A percentile compares a stretch with the other conserved stretches of the same genome.
Conservation (phyloP, 2,329 filamentous ascomycete species). For the Aspergillus chevalieri region DNA sequence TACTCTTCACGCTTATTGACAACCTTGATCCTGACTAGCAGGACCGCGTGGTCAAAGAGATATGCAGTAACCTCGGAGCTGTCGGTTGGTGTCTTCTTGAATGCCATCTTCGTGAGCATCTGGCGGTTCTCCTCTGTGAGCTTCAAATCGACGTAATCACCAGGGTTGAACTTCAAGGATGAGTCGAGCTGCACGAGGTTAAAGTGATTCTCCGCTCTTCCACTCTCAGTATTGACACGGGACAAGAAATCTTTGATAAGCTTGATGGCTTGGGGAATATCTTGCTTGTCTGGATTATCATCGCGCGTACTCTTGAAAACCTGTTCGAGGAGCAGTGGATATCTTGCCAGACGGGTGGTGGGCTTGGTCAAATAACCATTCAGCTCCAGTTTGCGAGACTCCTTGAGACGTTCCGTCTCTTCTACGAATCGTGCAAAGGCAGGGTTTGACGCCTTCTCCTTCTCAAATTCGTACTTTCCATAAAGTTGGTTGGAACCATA, state of each 20-base stretch:
- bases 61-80: slow-evolving; percentile 87
- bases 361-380: slow-evolving; percentile 98
- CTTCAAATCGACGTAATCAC: slow-evolving; percentile 88
- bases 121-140: slow-evolving; percentile 90
- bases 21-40: slow-evolving; percentile 84
- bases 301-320: slow-evolving; percentile 88
- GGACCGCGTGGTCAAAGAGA: slow-evolving; percentile 90
- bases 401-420: slow-evolving; percentile 90
- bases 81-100: slow-evolving; percentile 90
- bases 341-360: slow-evolving; percentile 87
- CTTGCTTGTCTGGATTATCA: slow-evolving; percentile 80
- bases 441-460: slow-evolving; percentile 80
- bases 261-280: slow-evolving; percentile 81
- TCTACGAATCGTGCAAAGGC: slow-evolving; percentile 89
- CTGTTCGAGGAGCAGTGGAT: slow-evolving; percentile 84
- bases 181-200: slow-evolving; percentile 88
- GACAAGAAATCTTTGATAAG: slow-evolving; percentile 82
- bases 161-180: slow-evolving; percentile 81
- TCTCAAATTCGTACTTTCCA: slow-evolving; percentile 96
- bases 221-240: slow-evolving; percentile 88
- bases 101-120: slow-evolving; percentile 84
- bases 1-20: slow-evolving; percentile 91
- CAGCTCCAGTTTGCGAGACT: slow-evolving; percentile 91
- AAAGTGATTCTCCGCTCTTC: slow-evolving; percentile 96
- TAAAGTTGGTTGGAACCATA: slow-evolving; percentile 95